These are phyloP conservation scores for Pseudogymnoascus sp. DNA, from an alignment of 2,329 filamentous ascomycete genomes.

Conservation along the genomic window DNA sequence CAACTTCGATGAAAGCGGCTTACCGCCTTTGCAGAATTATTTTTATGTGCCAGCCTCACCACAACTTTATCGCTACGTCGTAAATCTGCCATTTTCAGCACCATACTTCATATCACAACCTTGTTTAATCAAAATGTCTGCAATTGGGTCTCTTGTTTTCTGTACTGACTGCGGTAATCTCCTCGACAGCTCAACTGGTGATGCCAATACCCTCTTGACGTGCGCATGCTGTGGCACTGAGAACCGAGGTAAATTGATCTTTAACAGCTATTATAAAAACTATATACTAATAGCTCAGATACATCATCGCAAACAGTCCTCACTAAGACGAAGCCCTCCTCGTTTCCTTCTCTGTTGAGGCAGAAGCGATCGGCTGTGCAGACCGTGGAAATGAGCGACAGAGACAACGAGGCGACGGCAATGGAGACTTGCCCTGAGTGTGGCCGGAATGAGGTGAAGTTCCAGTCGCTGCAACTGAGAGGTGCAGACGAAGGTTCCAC, in stretches of 20 bases:
- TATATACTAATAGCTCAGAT: slow-evolving; percentile 40
- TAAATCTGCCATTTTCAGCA: not conserved
- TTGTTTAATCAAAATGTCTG: slow-evolving; percentile 55
- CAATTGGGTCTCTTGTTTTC: slow-evolving; percentile 85
- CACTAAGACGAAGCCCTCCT: slow-evolving; percentile 77
- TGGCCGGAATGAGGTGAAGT: slow-evolving; percentile 73
- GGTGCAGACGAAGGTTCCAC: slow-evolving; percentile 94
- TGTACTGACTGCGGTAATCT: slow-evolving; percentile 90
- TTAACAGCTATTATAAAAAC: not conserved
- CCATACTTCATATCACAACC: not conserved
- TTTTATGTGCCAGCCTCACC: slow-evolving; percentile 2
- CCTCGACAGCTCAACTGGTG: slow-evolving; percentile 70
- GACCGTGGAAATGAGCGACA: slow-evolving; percentile 66
- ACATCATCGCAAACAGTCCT: slow-evolving; percentile 66
- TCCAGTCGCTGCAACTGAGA: slow-evolving; percentile 75
- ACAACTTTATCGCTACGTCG: slow-evolving; percentile 1
- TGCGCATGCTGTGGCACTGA: slow-evolving; percentile 83
- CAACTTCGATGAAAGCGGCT: slow-evolving; percentile 7
- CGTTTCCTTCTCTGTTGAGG: slow-evolving; percentile 83
- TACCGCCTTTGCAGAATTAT: slow-evolving; percentile 9
- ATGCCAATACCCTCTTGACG: slow-evolving; percentile 63
- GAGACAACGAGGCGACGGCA: slow-evolving; percentile 63
- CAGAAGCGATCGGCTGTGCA: slow-evolving; percentile 83
- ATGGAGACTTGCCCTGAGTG: slow-evolving; percentile 71
- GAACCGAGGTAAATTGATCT: slow-evolving; percentile 59